These are phyloP conservation scores for Coleophoma eucalyptorum DNA, from an alignment of 2,329 filamentous ascomycete genomes.

Conservation along the genomic window DNA sequence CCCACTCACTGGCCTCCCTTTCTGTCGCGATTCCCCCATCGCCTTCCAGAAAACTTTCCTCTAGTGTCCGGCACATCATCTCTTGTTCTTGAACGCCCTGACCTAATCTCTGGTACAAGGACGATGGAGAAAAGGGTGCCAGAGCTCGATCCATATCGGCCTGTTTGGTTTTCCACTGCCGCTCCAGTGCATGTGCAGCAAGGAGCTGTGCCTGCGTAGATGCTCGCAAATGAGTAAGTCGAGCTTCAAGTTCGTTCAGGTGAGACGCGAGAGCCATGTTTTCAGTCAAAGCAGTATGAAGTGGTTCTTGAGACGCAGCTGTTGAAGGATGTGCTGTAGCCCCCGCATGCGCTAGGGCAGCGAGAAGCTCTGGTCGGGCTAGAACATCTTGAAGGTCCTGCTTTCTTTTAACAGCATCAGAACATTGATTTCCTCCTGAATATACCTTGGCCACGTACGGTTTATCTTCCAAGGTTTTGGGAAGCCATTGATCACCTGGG, in stretches of 20 bases:
- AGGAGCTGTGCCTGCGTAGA: slow-evolving; percentile 78
- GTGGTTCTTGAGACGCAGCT: slow-evolving; percentile 56
- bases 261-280: slow-evolving; percentile 69
- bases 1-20: slow-evolving; percentile 82
- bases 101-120: slow-evolving; percentile 77
- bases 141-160: slow-evolving; percentile 83
- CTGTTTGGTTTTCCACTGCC: slow-evolving; percentile 89
- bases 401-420: slow-evolving; percentile 49
- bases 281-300: slow-evolving; percentile 62
- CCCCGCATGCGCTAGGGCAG: slow-evolving; percentile 67
- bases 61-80: slow-evolving; percentile 71
- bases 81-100: slow-evolving; percentile 82
- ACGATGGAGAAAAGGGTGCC: slow-evolving; percentile 79
- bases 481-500: slow-evolving; percentile 74
- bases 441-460: slow-evolving; percentile 51
- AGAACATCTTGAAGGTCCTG: slow-evolving; percentile 73
- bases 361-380: slow-evolving; percentile 60
- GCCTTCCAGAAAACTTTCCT: slow-evolving; percentile 79
- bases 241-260: slow-evolving; percentile 55
- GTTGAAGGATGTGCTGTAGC: slow-evolving; percentile 70
- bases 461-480: slow-evolving; percentile 73
- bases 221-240: slow-evolving; percentile 57
- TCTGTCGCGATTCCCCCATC: slow-evolving; percentile 59
- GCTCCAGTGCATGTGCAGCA: slow-evolving; percentile 78
- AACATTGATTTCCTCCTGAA: background rate